These are phyloP conservation scores for Aspergillus aculeatus DNA, from an alignment of 2,329 filamentous ascomycete genomes.

Conservation along the genomic window DNA sequence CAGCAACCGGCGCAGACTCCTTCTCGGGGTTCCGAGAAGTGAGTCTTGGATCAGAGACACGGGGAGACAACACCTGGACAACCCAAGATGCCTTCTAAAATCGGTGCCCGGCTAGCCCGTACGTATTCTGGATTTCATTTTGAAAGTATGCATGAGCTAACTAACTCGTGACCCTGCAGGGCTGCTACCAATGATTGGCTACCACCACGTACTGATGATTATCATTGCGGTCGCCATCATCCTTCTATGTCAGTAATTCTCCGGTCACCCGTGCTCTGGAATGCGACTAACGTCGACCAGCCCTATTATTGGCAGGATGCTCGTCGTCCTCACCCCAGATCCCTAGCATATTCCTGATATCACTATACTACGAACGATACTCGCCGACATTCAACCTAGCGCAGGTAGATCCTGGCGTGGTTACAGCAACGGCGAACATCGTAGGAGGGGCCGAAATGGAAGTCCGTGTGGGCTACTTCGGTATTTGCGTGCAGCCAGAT, in stretches of 20 bases:
- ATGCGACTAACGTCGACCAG: slow-evolving; percentile 49
- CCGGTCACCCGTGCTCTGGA: slow-evolving; percentile 4
- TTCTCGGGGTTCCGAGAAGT: slow-evolving; percentile 44
- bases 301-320: slow-evolving; percentile 88
- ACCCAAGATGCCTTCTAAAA: slow-evolving; percentile 30
- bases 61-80: slow-evolving; percentile 11
- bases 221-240: slow-evolving; percentile 92
- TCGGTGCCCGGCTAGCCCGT: slow-evolving; percentile 38
- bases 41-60: slow-evolving; percentile 27
- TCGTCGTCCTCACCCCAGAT: slow-evolving; percentile 95
- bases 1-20: slow-evolving; percentile 25
- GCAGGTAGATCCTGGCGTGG: slow-evolving; percentile 86
- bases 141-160: not conserved
- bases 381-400: slow-evolving; percentile 76
- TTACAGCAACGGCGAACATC: slow-evolving; percentile 83
- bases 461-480: slow-evolving; percentile 94
- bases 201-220: slow-evolving; percentile 93
- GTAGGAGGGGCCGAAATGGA: slow-evolving; percentile 80
- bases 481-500: slow-evolving; percentile 91
- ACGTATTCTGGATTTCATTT: slow-evolving; percentile 20
- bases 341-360: slow-evolving; percentile 93
- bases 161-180: slow-evolving; percentile 36
- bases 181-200: slow-evolving; percentile 62
- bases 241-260: slow-evolving; percentile 72
- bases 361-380: slow-evolving; percentile 93